These are phyloP conservation scores for Ichthyophthirius multifiliis DNA, from an alignment of 169 alveolate species.

Conservation along the genomic window DNA sequence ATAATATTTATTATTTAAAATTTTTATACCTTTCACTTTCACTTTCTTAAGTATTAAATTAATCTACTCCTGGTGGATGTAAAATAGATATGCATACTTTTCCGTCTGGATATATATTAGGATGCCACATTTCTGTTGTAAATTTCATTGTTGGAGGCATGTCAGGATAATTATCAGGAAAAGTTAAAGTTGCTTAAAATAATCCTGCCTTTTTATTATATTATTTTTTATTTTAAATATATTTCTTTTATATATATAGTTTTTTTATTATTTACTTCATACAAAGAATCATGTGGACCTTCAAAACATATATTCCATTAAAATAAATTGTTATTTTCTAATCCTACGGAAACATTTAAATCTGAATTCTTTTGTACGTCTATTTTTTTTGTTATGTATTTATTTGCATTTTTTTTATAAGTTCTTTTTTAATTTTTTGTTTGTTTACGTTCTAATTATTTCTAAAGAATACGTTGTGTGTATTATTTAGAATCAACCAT, in stretches of 20 bases:
- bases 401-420: neutral
- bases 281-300: constrained; percentile 96
- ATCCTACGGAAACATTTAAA: constrained; percentile 91
- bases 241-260: neutral
- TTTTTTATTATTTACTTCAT: constrained; percentile 72
- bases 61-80: constrained; percentile 96
- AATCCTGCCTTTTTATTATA: constrained; percentile 93
- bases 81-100: constrained; percentile 96
- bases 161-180: constrained; percentile 97
- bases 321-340: constrained; percentile 93
- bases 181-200: constrained; percentile 92
- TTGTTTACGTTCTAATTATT: no score
- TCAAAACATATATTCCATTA: constrained; percentile 95
- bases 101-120: constrained; percentile 94
- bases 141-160: constrained; percentile 98
- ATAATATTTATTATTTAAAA: neutral
- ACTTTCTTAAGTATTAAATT: constrained; percentile 93
- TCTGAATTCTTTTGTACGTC: constrained; percentile 31
- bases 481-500: no score
- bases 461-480: no score
- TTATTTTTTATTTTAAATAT: neutral
- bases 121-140: constrained; percentile 97
- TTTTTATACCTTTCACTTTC: constrained; percentile 91
- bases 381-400: neutral
- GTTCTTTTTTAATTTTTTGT: no score